These are phyloP conservation scores for Agaricus subrufescens DNA, from an alignment of 768 basidiomycete genomes.

Conservation along the genomic window DNA sequence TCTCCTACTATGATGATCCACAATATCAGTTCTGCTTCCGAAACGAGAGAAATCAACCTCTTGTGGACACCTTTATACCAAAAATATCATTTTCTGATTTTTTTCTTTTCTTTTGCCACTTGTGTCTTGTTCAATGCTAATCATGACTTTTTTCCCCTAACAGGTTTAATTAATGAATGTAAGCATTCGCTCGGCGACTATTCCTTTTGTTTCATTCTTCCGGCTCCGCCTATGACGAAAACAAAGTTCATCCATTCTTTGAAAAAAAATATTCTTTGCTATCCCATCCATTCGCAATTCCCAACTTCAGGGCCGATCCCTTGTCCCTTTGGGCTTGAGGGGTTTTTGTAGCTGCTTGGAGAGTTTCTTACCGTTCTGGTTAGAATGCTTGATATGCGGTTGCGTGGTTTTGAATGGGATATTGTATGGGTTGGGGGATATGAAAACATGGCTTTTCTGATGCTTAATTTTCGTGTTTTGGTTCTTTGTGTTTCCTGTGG, in stretches of 20 bases:
- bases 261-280: slow-evolving; percentile 29
- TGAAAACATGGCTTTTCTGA: slow-evolving; percentile 73
- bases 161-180: slow-evolving; percentile 10
- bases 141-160: not conserved
- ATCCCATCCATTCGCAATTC: slow-evolving; percentile 28
- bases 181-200: slow-evolving; percentile 7
- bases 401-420: slow-evolving; percentile 28
- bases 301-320: slow-evolving; percentile 26
- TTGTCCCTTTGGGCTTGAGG: slow-evolving; percentile 15
- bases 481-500: not conserved
- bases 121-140: not conserved
- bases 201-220: not conserved
- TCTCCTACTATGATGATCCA: slow-evolving; percentile 38
- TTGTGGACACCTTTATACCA: slow-evolving; percentile 67
- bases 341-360: slow-evolving; percentile 5
- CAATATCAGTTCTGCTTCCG: slow-evolving; percentile 81
- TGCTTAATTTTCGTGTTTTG: slow-evolving; percentile 10
- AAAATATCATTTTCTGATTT: slow-evolving; percentile 43
- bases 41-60: slow-evolving; percentile 63
- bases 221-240: slow-evolving; percentile 47
- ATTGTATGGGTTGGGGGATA: slow-evolving; percentile 31
- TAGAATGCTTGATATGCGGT: slow-evolving; percentile 43
- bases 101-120: slow-evolving; percentile 12
- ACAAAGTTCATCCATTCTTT: slow-evolving; percentile 84
- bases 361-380: slow-evolving; percentile 27